Evolutionary conservation across 2,329 filamentous ascomycete genomes (phyloP).

Genomic region (Fusarium camptoceras): DNA sequence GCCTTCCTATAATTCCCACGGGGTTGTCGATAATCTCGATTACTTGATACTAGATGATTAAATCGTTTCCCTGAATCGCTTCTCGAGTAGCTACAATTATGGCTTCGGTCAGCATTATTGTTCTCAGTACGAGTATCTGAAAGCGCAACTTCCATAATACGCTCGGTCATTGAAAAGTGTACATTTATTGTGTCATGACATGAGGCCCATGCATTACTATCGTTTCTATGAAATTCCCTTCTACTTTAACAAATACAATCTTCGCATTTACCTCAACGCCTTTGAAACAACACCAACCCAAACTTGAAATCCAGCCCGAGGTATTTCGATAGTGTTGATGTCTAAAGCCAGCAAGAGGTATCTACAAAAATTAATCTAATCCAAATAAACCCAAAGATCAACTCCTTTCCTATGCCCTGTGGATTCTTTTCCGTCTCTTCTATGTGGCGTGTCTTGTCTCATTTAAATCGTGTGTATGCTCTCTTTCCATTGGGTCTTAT

Average conservation of each 20-base stretch:
- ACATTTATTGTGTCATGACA: neutral
- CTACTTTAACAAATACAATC: neutral
- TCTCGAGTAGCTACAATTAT: neutral
- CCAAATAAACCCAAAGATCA: neutral
- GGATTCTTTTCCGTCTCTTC: neutral
- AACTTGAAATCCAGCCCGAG: constrained; percentile 8
- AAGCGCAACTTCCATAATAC: neutral
- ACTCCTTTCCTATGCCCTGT: neutral
- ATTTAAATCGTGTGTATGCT: constrained; percentile 21
- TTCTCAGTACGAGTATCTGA: neutral
- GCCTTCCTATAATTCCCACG: no score
- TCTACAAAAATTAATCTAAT: constrained; percentile 3
- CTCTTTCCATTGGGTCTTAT: constrained; percentile 8
- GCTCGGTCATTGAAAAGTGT: neutral
- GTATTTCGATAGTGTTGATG: constrained; percentile 1
- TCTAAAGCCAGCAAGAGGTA: constrained; percentile 1
- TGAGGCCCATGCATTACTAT: neutral
- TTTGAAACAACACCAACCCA: neutral
- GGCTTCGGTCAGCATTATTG: neutral
- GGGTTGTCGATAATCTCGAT: neutral
- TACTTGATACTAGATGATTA: neutral
- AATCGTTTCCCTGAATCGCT: neutral
- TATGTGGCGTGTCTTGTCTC: constrained; percentile 13
- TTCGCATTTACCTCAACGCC: constrained; percentile 6
- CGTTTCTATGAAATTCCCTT: neutral